A percentile compares a stretch with the other conserved stretches of the same genome.
phyloP scores from a whole-genome alignment of 139 green algal species.

The Tetradesmus obliquus region DNA sequence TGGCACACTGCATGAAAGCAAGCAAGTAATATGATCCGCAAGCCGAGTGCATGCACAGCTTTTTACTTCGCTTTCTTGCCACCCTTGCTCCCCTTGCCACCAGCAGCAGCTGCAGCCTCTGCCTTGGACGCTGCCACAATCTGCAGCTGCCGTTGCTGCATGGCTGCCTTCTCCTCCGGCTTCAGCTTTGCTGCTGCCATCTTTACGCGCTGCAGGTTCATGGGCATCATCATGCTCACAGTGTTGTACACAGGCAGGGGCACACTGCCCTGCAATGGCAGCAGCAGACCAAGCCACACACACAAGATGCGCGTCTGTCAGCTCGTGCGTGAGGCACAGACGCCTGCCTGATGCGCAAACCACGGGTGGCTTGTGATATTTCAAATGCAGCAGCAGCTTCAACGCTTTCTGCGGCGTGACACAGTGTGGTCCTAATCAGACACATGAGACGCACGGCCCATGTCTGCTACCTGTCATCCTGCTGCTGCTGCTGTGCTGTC shows the following conservation, averaged over 20 bases:
- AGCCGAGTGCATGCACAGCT: background rate
- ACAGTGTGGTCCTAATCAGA: too few relatives aligned
- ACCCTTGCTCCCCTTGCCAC: background rate
- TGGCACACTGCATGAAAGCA: background rate
- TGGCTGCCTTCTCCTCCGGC: conserved; percentile 18
- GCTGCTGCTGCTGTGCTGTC: background rate
- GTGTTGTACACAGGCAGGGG: conserved; percentile 40
- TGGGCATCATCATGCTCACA: conserved; percentile 29
- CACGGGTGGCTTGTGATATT: too few relatives aligned
- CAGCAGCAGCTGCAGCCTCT: conserved; percentile 8
- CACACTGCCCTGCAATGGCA: conserved; percentile 13
- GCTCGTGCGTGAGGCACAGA: too few relatives aligned
- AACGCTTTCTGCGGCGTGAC: too few relatives aligned
- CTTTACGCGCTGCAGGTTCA: conserved; percentile 42
- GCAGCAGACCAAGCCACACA: background rate
- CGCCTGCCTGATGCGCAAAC: too few relatives aligned
- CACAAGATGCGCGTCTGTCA: background rate
- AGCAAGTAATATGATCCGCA: too few relatives aligned
- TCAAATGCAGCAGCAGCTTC: too few relatives aligned
- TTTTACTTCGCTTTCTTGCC: background rate
- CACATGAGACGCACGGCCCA: too few relatives aligned
- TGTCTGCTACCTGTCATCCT: background rate
- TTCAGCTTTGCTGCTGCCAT: conserved; percentile 36
- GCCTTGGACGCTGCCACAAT: conserved; percentile 34
- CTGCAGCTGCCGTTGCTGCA: conserved; percentile 7